phyloP scores from a whole-genome alignment of 2,329 filamentous ascomycete species.

The Remersonia thermophila region DNA sequence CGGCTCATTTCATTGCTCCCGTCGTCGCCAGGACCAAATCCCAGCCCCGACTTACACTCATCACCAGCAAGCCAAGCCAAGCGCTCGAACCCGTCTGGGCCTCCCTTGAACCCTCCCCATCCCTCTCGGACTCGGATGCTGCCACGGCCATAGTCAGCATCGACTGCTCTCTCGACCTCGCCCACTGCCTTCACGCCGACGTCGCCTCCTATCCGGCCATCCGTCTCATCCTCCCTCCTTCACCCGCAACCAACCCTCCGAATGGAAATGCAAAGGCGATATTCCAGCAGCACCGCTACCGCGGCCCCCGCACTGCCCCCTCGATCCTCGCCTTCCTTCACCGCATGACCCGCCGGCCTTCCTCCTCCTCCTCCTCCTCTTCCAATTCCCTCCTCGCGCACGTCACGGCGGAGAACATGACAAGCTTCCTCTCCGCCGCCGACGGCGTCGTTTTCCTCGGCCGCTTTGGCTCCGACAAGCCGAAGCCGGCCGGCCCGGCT shows the following conservation, averaged over 20 bases:
- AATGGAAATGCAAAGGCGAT: conserved; percentile 6
- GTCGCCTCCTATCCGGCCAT: conserved; percentile 36
- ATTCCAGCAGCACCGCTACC: conserved; percentile 24
- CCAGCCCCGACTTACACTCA: conserved; percentile 5
- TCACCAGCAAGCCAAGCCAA: conserved; percentile 21
- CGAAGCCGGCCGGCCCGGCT: too few species aligned
- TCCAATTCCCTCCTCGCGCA: too few species aligned
- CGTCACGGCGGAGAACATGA: conserved; percentile 19
- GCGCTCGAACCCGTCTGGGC: conserved; percentile 27
- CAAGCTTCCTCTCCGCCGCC: conserved; percentile 21
- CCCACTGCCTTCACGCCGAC: conserved; percentile 29
- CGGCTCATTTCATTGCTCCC: too few species aligned
- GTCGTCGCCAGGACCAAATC: background rate
- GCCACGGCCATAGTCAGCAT: conserved; percentile 22
- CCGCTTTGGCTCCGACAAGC: conserved; percentile 21
- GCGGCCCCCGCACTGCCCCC: conserved; percentile 29
- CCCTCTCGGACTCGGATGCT: too few species aligned
- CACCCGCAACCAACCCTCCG: conserved; percentile 22
- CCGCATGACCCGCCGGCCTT: conserved; percentile 16
- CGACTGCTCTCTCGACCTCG: conserved; percentile 26
- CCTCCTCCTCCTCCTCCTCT: too few species aligned
- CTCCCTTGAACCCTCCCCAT: conserved; percentile 14
- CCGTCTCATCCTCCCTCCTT: conserved; percentile 19
- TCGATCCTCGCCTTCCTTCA: conserved; percentile 21
- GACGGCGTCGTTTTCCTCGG: conserved; percentile 34